Percentiles rank a stretch among this genome's conserved stretches.
These are phyloP conservation scores for Maudiozyma serrabonitensis DNA, from an alignment of 805 yeast species.

Conservation along the genomic window DNA sequence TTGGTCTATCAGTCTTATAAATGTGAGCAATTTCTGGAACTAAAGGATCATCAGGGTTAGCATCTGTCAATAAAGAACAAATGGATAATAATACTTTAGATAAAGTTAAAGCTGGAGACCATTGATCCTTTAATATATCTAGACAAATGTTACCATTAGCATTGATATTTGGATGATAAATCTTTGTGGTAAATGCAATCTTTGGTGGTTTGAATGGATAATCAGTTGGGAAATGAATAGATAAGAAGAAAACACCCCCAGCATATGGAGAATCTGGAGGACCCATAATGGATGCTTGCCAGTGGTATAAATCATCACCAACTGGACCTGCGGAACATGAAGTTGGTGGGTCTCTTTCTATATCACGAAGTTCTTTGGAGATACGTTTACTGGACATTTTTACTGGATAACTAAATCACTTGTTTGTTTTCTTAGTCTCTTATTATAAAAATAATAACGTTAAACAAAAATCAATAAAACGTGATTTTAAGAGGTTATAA, in stretches of 20 bases:
- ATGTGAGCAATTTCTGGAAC: constrained; percentile 96
- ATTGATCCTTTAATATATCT: constrained; percentile 91
- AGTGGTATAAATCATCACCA: constrained; percentile 92
- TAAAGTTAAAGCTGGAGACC: constrained; percentile 97
- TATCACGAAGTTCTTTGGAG: constrained; percentile 8
- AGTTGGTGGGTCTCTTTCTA: constrained; percentile 85
- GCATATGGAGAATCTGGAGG: constrained; percentile 86
- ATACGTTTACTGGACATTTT: constrained; percentile 7
- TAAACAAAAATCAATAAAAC: no score
- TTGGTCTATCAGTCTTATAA: constrained; percentile 84
- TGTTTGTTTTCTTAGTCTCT: no score
- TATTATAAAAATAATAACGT: no score
- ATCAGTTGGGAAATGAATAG: constrained; percentile 96
- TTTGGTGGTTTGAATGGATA: constrained; percentile 98
- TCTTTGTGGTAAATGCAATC: constrained; percentile 82
- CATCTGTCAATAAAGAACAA: constrained; percentile 93
- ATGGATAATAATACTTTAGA: constrained; percentile 89
- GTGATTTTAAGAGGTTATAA: no score
- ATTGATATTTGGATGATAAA: constrained; percentile 94
- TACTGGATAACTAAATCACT: no score
- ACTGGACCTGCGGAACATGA: constrained; percentile 98
- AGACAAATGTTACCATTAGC: constrained; percentile 90
- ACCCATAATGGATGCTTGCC: constrained; percentile 99
- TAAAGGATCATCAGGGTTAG: constrained; percentile 96
- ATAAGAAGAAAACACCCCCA: constrained; percentile 89